These are phyloP conservation scores for Phialophora tarda DNA, from an alignment of 2,329 filamentous ascomycete genomes.

Conservation along the genomic window DNA sequence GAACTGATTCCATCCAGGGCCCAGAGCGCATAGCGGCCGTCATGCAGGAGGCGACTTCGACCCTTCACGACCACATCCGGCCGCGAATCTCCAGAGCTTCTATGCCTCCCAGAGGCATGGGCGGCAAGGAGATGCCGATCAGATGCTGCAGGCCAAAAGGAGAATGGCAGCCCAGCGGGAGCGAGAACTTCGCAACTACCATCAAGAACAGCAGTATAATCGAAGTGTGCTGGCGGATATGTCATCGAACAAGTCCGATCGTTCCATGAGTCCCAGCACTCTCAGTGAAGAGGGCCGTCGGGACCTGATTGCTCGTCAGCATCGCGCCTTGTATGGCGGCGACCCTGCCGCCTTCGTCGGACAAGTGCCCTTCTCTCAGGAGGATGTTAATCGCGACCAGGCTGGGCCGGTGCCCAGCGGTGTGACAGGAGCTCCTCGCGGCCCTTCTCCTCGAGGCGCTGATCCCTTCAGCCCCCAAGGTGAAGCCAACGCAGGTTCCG, in stretches of 20 bases:
- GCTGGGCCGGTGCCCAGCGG: conserved; percentile 62
- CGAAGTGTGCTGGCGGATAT: conserved; percentile 83
- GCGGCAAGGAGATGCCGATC: conserved; percentile 90
- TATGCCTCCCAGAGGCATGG: conserved; percentile 91
- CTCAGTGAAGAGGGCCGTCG: conserved; percentile 97
- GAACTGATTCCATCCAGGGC: conserved; percentile 58
- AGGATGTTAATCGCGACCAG: conserved; percentile 70
- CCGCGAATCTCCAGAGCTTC: conserved; percentile 86
- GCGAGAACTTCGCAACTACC: conserved; percentile 98
- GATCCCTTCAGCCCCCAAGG: conserved; percentile 64
- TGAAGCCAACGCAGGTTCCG: conserved; percentile 17
- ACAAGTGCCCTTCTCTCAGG: conserved; percentile 70
- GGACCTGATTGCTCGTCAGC: conserved; percentile 93
- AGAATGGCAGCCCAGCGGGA: conserved; percentile 99
- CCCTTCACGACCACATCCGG: conserved; percentile 72
- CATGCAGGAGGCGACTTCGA: conserved; percentile 88
- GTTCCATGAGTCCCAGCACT: conserved; percentile 79
- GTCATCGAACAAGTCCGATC: conserved; percentile 78
- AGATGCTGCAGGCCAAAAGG: conserved; percentile 99
- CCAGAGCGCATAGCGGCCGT: conserved; percentile 71
- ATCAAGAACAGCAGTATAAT: conserved; percentile 99
- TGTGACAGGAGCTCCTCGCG: conserved; percentile 61
- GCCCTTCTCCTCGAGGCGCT: conserved; percentile 79
- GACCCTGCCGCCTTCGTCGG: conserved; percentile 70
- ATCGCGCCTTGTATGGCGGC: conserved; percentile 88